A percentile compares a stretch with the other conserved stretches of the same genome.
Evolutionary conservation across 2,329 filamentous ascomycete species (phyloP).

Genomic region (Byssochlamys sp.): DNA sequence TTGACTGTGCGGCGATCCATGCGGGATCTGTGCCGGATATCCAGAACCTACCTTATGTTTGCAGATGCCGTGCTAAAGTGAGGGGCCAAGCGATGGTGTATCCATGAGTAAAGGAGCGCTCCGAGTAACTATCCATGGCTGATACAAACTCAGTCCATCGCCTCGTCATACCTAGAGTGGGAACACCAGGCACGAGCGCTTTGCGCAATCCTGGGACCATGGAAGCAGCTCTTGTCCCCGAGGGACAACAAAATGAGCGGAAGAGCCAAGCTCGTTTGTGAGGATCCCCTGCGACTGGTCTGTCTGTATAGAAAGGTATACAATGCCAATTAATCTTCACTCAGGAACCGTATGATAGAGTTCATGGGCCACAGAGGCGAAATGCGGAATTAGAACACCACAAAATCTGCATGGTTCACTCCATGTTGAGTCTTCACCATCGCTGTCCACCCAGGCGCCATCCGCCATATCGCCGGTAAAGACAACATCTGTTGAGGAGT

Average conservation of each 20-base stretch:
- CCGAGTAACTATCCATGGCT: not conserved
- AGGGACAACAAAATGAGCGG: not conserved
- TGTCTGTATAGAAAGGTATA: not conserved
- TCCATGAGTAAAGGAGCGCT: not conserved
- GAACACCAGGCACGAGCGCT: not conserved
- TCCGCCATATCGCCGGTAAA: constrained; percentile 12
- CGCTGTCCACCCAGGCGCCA: constrained; percentile 25
- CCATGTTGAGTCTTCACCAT: constrained; percentile 19
- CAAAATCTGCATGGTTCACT: constrained; percentile 34
- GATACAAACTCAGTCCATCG: not conserved
- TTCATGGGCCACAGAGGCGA: constrained; percentile 42
- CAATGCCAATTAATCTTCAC: not conserved
- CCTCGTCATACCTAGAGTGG: not conserved
- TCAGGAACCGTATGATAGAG: constrained; percentile 33
- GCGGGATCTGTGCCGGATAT: not conserved
- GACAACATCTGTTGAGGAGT: not conserved
- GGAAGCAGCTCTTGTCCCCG: not conserved
- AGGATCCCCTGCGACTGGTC: not conserved
- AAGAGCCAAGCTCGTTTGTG: too few species aligned
- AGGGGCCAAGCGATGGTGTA: not conserved
- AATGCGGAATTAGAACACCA: constrained; percentile 38
- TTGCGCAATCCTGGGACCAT: not conserved
- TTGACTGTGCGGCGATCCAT: not conserved
- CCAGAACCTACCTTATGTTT: not conserved
- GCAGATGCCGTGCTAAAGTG: not conserved